Conservation (phyloP, 192 early-diverging fungal genomes). For the Geosiphon pyriformis region DNA sequence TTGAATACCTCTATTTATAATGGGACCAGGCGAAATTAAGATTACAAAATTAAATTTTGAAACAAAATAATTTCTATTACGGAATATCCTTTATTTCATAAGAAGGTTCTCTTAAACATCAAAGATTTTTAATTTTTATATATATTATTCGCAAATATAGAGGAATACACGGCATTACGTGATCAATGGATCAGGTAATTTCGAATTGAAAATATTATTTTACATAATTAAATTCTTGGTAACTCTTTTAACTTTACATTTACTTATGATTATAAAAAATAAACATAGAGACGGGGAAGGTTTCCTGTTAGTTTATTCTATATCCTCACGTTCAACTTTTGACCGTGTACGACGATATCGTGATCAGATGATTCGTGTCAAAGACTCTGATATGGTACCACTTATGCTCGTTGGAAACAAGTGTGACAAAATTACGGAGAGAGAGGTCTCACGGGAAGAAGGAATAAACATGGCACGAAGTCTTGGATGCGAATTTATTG, state of each 20-base stretch:
- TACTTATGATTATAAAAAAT: not conserved
- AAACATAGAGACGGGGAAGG: conserved; percentile 66
- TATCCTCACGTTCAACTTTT: conserved; percentile 83
- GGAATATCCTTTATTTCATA: no score
- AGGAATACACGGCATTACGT: conserved; percentile 72
- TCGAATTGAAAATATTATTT: conserved; percentile 1
- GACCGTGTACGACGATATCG: conserved; percentile 80
- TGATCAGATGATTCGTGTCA: conserved; percentile 87
- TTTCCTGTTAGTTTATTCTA: conserved; percentile 87
- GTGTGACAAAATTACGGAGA: conserved; percentile 76
- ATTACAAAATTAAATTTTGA: not conserved
- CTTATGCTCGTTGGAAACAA: conserved; percentile 96
- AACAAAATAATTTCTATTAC: no score
- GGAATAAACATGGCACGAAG: conserved; percentile 70
- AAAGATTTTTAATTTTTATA: no score
- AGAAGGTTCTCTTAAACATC: no score
- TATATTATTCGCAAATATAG: no score
- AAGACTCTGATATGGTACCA: conserved; percentile 80
- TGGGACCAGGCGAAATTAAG: not conserved
- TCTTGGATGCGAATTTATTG: conserved; percentile 79
- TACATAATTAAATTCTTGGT: not conserved
- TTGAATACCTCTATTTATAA: not conserved
- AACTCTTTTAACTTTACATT: not conserved
- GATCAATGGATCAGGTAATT: conserved; percentile 75
- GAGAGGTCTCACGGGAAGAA: conserved; percentile 82